Evolutionary conservation across 768 basidiomycete genomes (phyloP).

Genomic region (Mycena polygramma): DNA sequence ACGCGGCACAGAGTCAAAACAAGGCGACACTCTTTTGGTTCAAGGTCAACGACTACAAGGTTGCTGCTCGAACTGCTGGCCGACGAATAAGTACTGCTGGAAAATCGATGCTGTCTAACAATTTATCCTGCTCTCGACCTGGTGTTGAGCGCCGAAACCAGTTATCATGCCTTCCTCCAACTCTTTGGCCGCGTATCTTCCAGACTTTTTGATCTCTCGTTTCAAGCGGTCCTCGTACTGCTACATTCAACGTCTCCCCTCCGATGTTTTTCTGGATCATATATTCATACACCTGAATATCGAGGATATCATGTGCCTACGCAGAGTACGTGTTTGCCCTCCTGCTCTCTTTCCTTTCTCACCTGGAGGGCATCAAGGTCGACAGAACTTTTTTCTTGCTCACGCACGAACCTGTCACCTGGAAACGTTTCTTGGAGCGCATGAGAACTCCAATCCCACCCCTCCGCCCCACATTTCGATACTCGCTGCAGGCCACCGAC

Average conservation of each 20-base stretch:
- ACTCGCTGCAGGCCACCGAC: slow-evolving; percentile 52
- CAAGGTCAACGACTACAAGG: slow-evolving; percentile 29
- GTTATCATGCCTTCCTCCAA: slow-evolving; percentile 27
- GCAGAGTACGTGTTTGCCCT: slow-evolving; percentile 50
- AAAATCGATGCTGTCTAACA: slow-evolving; percentile 4
- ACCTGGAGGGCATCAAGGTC: slow-evolving; percentile 54
- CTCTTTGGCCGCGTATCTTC: slow-evolving; percentile 38
- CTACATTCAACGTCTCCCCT: slow-evolving; percentile 48
- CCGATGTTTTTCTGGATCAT: slow-evolving; percentile 58
- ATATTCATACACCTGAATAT: slow-evolving; percentile 58
- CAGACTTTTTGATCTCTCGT: slow-evolving; percentile 40
- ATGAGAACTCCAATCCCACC: slow-evolving; percentile 71
- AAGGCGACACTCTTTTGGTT: slow-evolving; percentile 21
- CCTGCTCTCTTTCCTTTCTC: not conserved
- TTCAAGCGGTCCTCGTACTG: slow-evolving; percentile 38
- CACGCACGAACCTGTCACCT: slow-evolving; percentile 76
- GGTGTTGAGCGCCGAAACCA: slow-evolving; percentile 31
- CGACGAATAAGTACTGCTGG: slow-evolving; percentile 17
- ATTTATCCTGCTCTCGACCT: slow-evolving; percentile 8
- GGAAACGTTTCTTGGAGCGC: slow-evolving; percentile 72
- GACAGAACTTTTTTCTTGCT: slow-evolving; percentile 71
- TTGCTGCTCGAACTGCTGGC: not conserved
- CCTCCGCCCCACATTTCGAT: slow-evolving; percentile 69
- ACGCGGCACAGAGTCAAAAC: not conserved
- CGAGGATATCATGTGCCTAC: slow-evolving; percentile 63